These are phyloP conservation scores for Dendrobium huoshanense DNA, from an alignment of 106 monocot species.

Conservation along the genomic window DNA sequence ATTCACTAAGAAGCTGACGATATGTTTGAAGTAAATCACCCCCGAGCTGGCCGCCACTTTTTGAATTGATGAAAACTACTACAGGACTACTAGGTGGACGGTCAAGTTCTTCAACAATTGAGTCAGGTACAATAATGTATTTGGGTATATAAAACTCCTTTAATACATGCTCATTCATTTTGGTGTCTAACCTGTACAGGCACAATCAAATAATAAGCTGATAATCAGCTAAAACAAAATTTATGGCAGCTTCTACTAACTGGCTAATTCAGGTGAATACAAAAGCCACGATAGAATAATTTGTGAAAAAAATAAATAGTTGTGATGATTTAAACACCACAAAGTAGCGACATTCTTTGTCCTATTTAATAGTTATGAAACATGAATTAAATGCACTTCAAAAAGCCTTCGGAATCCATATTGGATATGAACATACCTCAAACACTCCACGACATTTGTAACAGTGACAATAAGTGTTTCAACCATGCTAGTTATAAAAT, in stretches of 20 bases:
- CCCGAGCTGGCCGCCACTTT: slow-evolving; percentile 90
- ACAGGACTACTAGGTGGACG: slow-evolving; percentile 50
- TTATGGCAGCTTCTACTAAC: not conserved
- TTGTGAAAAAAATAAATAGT: not conserved
- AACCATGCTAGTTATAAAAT: too few relatives aligned
- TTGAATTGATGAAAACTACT: slow-evolving; percentile 78
- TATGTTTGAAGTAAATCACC: slow-evolving; percentile 67
- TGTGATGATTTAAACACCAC: not conserved
- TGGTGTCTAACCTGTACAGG: slow-evolving; percentile 6
- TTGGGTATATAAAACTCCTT: slow-evolving; percentile 66
- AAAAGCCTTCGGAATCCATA: too few relatives aligned
- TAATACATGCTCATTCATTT: slow-evolving; percentile 17
- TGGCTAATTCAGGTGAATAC: not conserved
- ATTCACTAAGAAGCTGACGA: slow-evolving; percentile 54
- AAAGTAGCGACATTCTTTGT: not conserved
- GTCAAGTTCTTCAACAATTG: slow-evolving; percentile 7
- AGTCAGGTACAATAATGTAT: slow-evolving; percentile 44
- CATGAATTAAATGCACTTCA: too few relatives aligned
- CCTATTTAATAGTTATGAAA: not conserved
- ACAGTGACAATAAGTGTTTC: too few relatives aligned
- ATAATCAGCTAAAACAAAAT: not conserved
- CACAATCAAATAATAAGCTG: not conserved
- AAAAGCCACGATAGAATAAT: not conserved
- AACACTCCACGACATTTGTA: too few relatives aligned
- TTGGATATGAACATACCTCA: too few relatives aligned